Percentiles rank a stretch among this genome's conserved stretches.
These are phyloP conservation scores for Datura wrightii DNA, from an alignment of 257 asterid species.

Conservation along the genomic window DNA sequence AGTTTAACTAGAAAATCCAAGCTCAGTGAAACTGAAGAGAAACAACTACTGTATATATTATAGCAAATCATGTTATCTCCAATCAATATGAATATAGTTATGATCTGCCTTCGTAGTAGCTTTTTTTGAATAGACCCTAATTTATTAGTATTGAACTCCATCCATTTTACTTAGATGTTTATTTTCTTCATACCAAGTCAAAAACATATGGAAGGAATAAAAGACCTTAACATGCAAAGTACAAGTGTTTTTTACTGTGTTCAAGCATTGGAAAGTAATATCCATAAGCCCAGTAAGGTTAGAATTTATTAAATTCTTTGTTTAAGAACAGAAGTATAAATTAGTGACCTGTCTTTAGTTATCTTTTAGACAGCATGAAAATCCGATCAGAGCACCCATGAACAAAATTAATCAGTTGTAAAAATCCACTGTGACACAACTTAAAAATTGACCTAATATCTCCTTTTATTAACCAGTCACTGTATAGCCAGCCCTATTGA, in stretches of 20 bases:
- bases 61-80: not conserved
- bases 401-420: not conserved
- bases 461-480: not conserved
- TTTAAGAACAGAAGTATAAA: not conserved
- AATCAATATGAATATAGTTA: not conserved
- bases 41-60: not conserved
- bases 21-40: not conserved
- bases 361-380: not conserved
- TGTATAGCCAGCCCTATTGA: constrained; percentile 6
- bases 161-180: not conserved
- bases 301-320: not conserved
- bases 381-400: not conserved
- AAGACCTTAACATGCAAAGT: not conserved
- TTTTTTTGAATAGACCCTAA: not conserved
- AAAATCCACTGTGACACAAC: not conserved
- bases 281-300: not conserved
- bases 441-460: not conserved
- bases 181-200: not conserved
- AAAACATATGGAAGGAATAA: not conserved
- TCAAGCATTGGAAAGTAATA: not conserved
- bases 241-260: not conserved
- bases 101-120: not conserved
- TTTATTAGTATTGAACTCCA: not conserved
- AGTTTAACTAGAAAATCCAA: not conserved
- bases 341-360: not conserved